phyloP scores from a whole-genome alignment of 1,284 basidiomycete species.

The Moesziomyces antarcticus region DNA sequence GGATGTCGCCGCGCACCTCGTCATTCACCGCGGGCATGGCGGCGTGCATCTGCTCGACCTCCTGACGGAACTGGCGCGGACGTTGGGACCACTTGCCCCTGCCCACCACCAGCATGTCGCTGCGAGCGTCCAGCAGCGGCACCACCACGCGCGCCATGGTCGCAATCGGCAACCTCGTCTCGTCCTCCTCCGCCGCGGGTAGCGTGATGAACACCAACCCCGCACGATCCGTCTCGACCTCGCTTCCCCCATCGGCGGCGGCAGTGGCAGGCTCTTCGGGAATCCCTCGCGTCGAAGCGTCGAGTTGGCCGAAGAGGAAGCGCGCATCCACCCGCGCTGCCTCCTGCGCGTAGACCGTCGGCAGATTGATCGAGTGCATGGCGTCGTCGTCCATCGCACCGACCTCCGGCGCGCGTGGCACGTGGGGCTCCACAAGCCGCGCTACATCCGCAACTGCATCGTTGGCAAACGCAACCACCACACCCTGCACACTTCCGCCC shows the following conservation, averaged over 20 bases:
- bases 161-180: slow-evolving; percentile 6
- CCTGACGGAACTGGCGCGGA: slow-evolving; percentile 29
- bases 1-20: slow-evolving; percentile 19
- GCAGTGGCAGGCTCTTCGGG: slow-evolving; percentile 10
- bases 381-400: slow-evolving; percentile 25
- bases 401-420: background rate
- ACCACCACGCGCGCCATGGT: slow-evolving; percentile 20
- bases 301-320: slow-evolving; percentile 44
- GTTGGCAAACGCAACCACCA: slow-evolving; percentile 34
- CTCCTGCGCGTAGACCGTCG: slow-evolving; percentile 44
- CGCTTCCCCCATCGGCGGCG: background rate
- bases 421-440: background rate
- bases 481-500: slow-evolving; percentile 28
- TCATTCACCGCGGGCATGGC: slow-evolving; percentile 7
- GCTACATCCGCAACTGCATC: background rate
- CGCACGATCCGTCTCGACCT: slow-evolving; percentile 5
- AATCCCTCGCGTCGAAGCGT: slow-evolving; percentile 9
- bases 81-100: slow-evolving; percentile 49
- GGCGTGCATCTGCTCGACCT: slow-evolving; percentile 36
- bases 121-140: slow-evolving; percentile 21
- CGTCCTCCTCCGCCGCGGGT: slow-evolving; percentile 5
- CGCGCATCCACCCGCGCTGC: slow-evolving; percentile 35
- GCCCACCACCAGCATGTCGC: slow-evolving; percentile 47
- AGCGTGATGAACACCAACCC: slow-evolving; percentile 33
- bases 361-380: slow-evolving; percentile 36